Evolutionary conservation across 768 basidiomycete genomes (phyloP).

Genomic region (Kwoniella mangroviensis): DNA sequence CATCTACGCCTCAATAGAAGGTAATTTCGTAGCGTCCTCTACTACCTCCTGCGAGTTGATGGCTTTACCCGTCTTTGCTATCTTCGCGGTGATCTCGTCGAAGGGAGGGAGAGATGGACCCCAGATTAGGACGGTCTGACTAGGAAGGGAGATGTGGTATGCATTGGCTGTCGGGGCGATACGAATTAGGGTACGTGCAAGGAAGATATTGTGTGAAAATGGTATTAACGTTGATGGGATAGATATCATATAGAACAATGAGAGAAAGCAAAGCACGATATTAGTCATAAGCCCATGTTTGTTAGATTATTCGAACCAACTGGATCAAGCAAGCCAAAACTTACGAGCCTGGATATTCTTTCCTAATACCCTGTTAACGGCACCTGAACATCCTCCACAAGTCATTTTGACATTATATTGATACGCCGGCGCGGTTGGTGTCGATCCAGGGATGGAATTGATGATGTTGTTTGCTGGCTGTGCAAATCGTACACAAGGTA

Average conservation of each 20-base stretch:
- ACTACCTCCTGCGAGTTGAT: constrained; percentile 30
- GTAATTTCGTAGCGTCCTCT: constrained; percentile 27
- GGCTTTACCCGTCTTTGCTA: constrained; percentile 58
- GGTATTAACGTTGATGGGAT: background rate
- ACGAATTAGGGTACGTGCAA: background rate
- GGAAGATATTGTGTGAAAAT: background rate
- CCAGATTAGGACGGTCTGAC: constrained; percentile 54
- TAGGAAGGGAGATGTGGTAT: constrained; percentile 52
- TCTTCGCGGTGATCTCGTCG: constrained; percentile 53
- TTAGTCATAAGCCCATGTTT: no score
- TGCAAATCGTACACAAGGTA: background rate
- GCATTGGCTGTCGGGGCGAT: constrained; percentile 40
- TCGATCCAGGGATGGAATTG: constrained; percentile 13
- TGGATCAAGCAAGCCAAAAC: no score
- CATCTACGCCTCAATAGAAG: constrained; percentile 31
- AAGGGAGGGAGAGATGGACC: constrained; percentile 50
- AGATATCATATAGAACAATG: no score
- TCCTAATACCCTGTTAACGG: constrained; percentile 53
- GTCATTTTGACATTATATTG: constrained; percentile 58
- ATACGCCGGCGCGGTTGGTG: constrained; percentile 49
- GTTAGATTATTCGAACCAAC: no score
- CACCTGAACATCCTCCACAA: constrained; percentile 57
- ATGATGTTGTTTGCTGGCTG: constrained; percentile 19
- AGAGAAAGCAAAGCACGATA: no score
- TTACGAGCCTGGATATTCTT: constrained; percentile 54